Base-by-base conservation (phyloP, 2,329 filamentous ascomycete species). In the Pseudocercospora crystallina region DNA sequence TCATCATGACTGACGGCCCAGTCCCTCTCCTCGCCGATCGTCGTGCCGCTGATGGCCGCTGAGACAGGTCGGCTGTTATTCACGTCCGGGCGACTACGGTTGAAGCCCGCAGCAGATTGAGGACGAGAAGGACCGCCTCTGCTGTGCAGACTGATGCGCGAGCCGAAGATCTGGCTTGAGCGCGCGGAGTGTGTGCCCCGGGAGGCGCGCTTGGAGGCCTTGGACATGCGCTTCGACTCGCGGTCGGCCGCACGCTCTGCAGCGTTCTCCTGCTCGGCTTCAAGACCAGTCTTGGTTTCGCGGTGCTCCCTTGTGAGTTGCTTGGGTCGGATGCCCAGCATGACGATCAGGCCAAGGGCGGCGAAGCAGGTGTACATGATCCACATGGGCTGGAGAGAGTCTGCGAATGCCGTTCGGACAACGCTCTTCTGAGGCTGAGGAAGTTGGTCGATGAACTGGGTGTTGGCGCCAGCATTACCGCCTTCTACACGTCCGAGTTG, bases 381-480 rank as follows among this genome's bases (percentile, higher is more conserved):
- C 75, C 75, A 78, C 73, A 77, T 77, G 5, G 65, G 72, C 49
- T 68, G 69, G 49, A 78, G 56, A 7, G 68, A 71, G 12, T 73
- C 61, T 5, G 75, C 69, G 53, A 76, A 78, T 0, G 73, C 74
- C 5, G 59, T 55, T 14, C 73, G 64, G 1, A 74, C 74, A 8
- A 73, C 61, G 1, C 39, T 51, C 58, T 72, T 76, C 42, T 81
- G 71, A 2, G 68, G 66, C 0, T 72, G 69, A 0, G 75, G 74
- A 7, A 89, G 71, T 0, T 63, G 57, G n/a, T 76, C 71, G 14
- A 88, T 79, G 8, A 81, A 62, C 14, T 77, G 73, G 1, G 85
- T 80, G 61, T 80, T 84, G 14, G 85, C 78, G 11, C 82, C 78
- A 32, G 85, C 82, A 49, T 78, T 76, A 57, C 73, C 71, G n/a